Base-by-base conservation (phyloP, 2,329 filamentous ascomycete species). In the Thermochaetoides dissita region DNA sequence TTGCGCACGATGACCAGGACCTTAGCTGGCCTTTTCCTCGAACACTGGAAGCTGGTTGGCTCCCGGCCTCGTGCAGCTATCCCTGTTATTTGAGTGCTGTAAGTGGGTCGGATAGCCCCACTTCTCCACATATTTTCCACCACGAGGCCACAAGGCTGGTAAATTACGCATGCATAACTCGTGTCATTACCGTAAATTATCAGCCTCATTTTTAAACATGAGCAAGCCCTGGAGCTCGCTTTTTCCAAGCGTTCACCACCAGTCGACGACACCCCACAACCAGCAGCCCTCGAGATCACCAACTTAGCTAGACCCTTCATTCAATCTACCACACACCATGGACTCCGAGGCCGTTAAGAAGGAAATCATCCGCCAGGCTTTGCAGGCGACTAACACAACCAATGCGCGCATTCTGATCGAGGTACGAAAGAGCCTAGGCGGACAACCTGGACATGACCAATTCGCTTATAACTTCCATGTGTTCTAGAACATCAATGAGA, bases 381-480 rank as follows among this genome's bases (percentile, higher is more conserved):
- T 73, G 57, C 60, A 71, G 49, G 76, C 83, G 61, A 67, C 74
- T 48, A 78, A 76, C 60, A 66, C 83, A 52, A 69, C 66, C 54
- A 87, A 87, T 54, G 81, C 80, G 37, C 72, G 76, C 49, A 67
- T 71, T 51, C 67, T 88, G 53, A 83, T 88, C 54, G 72, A 81
- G 62, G 81, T 83, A 66, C 42, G 66, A 24, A 24, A 24, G n/a
- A 24, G 5, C 17, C 17, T 24, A 10, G n/a, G 34, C 6, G 10
- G 17, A 35, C 34, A 8, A 8, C 10, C 10, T 3, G 17, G 9
- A 8, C 34, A 35, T 34, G 10, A 10, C 17, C 17, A 24, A 5
- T 3, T n/a, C 17, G 17, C 42, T 39, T 33, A 39, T 40, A 36
- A n/a, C 30, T 12, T 11, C 17, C 2, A 12, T 42, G 17, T 24